A percentile compares a stretch with the other conserved stretches of the same genome.
Conservation (phyloP, 2,329 filamentous ascomycete genomes). For the Colletotrichum karsti region DNA sequence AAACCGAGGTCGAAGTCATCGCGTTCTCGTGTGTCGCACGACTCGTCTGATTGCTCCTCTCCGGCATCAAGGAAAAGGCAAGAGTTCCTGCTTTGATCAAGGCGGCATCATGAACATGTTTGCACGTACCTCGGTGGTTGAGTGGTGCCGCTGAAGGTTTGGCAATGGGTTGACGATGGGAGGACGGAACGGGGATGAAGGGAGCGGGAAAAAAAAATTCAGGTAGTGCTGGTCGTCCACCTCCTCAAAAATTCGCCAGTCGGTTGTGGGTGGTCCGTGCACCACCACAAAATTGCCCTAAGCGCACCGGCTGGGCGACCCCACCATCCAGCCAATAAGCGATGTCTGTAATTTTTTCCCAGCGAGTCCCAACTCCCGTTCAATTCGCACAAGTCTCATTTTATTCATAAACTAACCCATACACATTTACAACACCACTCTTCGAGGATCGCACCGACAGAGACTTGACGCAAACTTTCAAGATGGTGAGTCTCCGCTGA, state of each 20-base stretch:
- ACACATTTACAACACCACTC: conserved; percentile 54
- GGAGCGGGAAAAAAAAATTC: conserved; percentile 25
- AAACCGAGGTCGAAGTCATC: conserved; percentile 5
- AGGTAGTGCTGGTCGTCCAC: conserved; percentile 3
- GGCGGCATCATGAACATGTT: conserved; percentile 33
- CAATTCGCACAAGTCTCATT: conserved; percentile 33
- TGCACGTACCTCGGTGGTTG: conserved; percentile 54
- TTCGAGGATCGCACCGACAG: conserved; percentile 75
- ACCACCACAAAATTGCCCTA: conserved; percentile 51
- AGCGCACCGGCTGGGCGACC: conserved; percentile 31
- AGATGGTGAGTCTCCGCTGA: conserved; percentile 63
- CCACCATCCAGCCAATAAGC: conserved; percentile 24
- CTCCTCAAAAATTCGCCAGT: conserved; percentile 31
- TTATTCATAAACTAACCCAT: conserved; percentile 43
- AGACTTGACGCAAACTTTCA: conserved; percentile 56
- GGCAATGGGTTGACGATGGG: conserved; percentile 36
- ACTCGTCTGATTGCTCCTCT: conserved; percentile 67
- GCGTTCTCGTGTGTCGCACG: conserved; percentile 26
- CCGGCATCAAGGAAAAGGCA: conserved; percentile 61
- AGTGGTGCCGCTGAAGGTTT: conserved; percentile 35
- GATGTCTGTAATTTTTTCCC: conserved; percentile 2
- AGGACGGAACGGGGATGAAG: conserved; percentile 23
- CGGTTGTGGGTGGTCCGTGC: conserved; percentile 53
- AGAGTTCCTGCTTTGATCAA: conserved; percentile 44
- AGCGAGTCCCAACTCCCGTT: conserved; percentile 16